Evolutionary conservation across 2,329 filamentous ascomycete species (phyloP).

Genomic region (Fusarium siculi): DNA sequence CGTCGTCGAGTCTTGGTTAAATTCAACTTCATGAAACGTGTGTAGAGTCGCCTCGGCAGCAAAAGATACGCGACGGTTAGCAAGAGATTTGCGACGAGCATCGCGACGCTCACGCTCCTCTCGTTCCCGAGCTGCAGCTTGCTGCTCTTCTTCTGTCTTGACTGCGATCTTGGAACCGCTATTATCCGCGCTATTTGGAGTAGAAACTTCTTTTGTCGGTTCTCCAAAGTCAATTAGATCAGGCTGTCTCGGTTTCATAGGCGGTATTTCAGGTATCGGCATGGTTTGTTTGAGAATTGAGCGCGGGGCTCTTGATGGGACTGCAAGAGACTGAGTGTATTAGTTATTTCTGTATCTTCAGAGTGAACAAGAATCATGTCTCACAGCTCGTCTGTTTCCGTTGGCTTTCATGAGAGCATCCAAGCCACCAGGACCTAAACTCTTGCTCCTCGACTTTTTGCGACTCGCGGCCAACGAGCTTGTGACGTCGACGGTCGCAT

Average conservation of each 20-base stretch:
- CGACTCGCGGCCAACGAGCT: slow-evolving; percentile 62
- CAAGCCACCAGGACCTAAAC: slow-evolving; percentile 90
- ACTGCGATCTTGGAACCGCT: slow-evolving; percentile 69
- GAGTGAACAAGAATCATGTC: slow-evolving; percentile 33
- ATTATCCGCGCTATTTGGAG: slow-evolving; percentile 39
- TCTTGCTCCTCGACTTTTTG: slow-evolving; percentile 90
- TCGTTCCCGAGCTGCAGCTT: slow-evolving; percentile 74
- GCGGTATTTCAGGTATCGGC: slow-evolving; percentile 74
- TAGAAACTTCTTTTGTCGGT: slow-evolving; percentile 17
- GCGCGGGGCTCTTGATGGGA: slow-evolving; percentile 62
- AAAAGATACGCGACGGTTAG: slow-evolving; percentile 94
- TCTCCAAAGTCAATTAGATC: slow-evolving; percentile 33
- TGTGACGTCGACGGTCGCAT: slow-evolving; percentile 75
- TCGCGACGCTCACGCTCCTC: slow-evolving; percentile 83
- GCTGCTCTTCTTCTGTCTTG: slow-evolving; percentile 76
- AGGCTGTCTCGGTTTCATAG: slow-evolving; percentile 60
- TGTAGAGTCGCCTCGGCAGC: slow-evolving; percentile 97
- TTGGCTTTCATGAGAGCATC: slow-evolving; percentile 80
- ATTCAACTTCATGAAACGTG: slow-evolving; percentile 95
- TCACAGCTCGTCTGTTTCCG: slow-evolving; percentile 84
- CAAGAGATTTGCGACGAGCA: slow-evolving; percentile 90
- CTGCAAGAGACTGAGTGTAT: slow-evolving; percentile 64
- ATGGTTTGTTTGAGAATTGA: slow-evolving; percentile 87
- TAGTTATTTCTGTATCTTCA: slow-evolving; percentile 20
- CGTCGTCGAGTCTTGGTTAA: slow-evolving; percentile 86